These are phyloP conservation scores for Saccharomyces hybrid DNA, from an alignment of 1,139 yeast species.

Conservation along the genomic window DNA sequence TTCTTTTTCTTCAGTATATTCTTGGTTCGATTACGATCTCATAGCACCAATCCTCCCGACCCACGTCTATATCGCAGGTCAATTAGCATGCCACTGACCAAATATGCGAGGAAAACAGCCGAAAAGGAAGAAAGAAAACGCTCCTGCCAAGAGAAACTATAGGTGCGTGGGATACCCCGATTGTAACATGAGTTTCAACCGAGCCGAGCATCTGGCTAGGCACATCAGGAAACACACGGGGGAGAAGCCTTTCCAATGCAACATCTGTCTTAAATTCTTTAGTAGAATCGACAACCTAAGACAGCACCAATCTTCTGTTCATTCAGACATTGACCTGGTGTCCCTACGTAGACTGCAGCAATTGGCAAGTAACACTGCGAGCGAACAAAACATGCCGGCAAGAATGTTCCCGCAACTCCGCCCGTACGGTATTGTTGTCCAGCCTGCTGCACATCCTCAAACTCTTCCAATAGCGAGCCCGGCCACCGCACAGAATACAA, in stretches of 20 bases:
- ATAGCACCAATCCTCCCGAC: not conserved
- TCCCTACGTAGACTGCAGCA: not conserved
- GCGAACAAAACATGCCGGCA: not conserved
- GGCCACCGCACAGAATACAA: not conserved
- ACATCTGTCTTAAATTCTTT: constrained; percentile 70
- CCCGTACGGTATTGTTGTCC: not conserved
- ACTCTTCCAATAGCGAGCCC: not conserved
- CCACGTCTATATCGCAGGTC: not conserved
- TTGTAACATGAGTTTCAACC: constrained; percentile 79
- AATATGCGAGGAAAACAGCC: not conserved
- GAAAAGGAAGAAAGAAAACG: not conserved
- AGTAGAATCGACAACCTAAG: constrained; percentile 80
- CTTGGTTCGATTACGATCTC: not conserved
- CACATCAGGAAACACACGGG: constrained; percentile 93
- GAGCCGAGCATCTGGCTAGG: constrained; percentile 86
- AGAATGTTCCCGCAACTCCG: not conserved
- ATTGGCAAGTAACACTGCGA: not conserved
- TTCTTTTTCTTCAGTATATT: not conserved
- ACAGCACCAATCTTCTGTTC: constrained; percentile 90
- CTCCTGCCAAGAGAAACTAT: constrained; percentile 33
- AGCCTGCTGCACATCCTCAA: not conserved
- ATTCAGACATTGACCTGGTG: constrained; percentile 37
- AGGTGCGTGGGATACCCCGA: constrained; percentile 84
- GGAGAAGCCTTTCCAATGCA: constrained; percentile 87
- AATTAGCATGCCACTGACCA: constrained; percentile 1